Evolutionary conservation across 2,329 filamentous ascomycete species (phyloP).

Genomic region (Colletotrichum simmondsii): DNA sequence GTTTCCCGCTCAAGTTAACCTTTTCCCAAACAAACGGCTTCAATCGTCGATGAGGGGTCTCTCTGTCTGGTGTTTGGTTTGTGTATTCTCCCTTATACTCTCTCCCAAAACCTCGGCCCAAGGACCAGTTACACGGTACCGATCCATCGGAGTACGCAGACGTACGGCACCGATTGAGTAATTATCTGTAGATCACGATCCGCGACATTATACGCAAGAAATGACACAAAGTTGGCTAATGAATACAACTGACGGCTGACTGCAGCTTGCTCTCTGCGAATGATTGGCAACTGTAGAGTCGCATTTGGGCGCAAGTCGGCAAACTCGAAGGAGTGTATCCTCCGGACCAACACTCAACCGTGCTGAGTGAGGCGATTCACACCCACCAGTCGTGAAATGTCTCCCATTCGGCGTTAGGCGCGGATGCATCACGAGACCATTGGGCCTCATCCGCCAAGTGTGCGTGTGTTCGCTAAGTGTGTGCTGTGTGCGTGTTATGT

Average conservation of each 20-base stretch:
- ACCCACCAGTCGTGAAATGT: neutral
- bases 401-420: neutral
- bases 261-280: neutral
- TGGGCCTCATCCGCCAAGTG: neutral
- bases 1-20: neutral
- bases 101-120: neutral
- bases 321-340: neutral
- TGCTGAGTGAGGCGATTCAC: neutral
- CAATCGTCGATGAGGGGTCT: conserved; percentile 1
- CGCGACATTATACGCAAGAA: neutral
- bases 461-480: neutral
- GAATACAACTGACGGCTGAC: neutral
- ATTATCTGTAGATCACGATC: neutral
- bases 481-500: too few species aligned
- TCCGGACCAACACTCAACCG: neutral
- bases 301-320: neutral
- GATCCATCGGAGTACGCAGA: neutral
- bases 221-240: neutral
- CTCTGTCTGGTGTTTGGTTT: neutral
- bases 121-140: neutral
- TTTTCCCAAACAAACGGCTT: conserved; percentile 8
- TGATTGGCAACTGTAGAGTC: neutral
- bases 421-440: neutral
- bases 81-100: neutral
- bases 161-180: neutral